Evolutionary conservation across 371 early-diverging fungal species (phyloP), one percentile per base, ranked within the genome.

Genomic region (Phascolomyces articulosus): DNA sequence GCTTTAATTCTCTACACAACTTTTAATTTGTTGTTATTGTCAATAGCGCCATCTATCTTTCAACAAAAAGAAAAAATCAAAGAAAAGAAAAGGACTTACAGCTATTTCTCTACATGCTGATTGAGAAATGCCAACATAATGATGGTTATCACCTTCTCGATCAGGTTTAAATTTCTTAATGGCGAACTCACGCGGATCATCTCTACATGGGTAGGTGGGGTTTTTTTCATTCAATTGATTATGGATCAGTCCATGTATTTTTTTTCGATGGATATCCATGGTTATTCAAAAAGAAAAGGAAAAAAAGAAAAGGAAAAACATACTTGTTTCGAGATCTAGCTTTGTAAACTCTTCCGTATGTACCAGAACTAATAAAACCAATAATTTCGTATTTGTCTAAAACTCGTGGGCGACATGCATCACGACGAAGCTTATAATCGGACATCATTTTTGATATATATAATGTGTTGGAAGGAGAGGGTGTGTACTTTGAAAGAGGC

Each of bases 151-250:
- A 38, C 95, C 95, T 69, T 95, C 97, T 65, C 93, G 89, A 66
- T 97, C 97, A 18, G 96, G 95, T 70, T 96, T 97, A 74, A 97
- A 97, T 82, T 94, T 93, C 70, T 97, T 97, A 58, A 97, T 96
- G 15, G 94, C 95, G 71, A 87, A 93, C 64, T 89, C 86, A 27
- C 82, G 80, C 11, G 66, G 77, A 56, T 85, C 87, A 40, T 83
- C 80, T 66, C 90, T 89, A 34, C 6, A 34, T 34, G 11, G 2
- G 11, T 34, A 34, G 9, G 11, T 34, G 6, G 6, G 6, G 34
- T 67, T 3, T 41, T 23, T 7, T 51, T 7, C 1, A 24, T 51
- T 51, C 51, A 47, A 47, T 20, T 0, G 16, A 2, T 16, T n/a
- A 47, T 47, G 16, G 8, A 44, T 20, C 3, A 13, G 4, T 8